A percentile compares a stretch with the other conserved stretches of the same genome.
phyloP scores from a whole-genome alignment of 768 basidiomycete genomes.

The Daedaleopsis sinensis region DNA sequence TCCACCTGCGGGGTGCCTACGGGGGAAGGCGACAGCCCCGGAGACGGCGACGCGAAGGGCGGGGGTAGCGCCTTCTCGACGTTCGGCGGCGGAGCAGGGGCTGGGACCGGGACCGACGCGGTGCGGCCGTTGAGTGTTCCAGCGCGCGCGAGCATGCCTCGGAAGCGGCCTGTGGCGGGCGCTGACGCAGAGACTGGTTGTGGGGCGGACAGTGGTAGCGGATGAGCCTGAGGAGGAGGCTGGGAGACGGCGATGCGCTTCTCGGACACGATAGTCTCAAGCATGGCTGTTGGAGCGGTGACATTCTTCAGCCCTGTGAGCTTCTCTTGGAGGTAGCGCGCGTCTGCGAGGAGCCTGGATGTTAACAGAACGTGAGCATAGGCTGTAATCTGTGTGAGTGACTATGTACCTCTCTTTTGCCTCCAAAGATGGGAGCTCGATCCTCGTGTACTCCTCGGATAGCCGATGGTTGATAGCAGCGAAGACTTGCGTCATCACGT shows the following conservation, averaged over 20 bases:
- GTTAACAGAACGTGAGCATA: slow-evolving; percentile 7
- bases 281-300: slow-evolving; percentile 67
- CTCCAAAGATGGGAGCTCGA: slow-evolving; percentile 80
- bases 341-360: slow-evolving; percentile 77
- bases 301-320: slow-evolving; percentile 77
- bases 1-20: slow-evolving; percentile 10
- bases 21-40: slow-evolving; percentile 14
- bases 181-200: slow-evolving; percentile 6
- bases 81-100: slow-evolving; percentile 23
- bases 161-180: slow-evolving; percentile 20
- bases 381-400: slow-evolving; percentile 4
- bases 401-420: slow-evolving; percentile 76
- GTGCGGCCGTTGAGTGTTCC: slow-evolving; percentile 24
- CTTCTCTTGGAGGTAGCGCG: slow-evolving; percentile 74
- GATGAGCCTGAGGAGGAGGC: slow-evolving; percentile 3
- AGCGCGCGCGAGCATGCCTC: slow-evolving; percentile 28
- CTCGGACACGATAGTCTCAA: slow-evolving; percentile 85
- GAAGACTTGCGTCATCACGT: slow-evolving; percentile 94
- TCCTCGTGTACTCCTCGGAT: slow-evolving; percentile 80
- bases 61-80: slow-evolving; percentile 29
- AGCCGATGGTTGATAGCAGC: slow-evolving; percentile 91
- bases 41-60: slow-evolving; percentile 18
- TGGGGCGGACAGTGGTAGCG: neutral
- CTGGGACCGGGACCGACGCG: slow-evolving; percentile 9
- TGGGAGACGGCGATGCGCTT: slow-evolving; percentile 42